Conservation (phyloP, 768 basidiomycete species). For the Psilocybe subaeruginosa region DNA sequence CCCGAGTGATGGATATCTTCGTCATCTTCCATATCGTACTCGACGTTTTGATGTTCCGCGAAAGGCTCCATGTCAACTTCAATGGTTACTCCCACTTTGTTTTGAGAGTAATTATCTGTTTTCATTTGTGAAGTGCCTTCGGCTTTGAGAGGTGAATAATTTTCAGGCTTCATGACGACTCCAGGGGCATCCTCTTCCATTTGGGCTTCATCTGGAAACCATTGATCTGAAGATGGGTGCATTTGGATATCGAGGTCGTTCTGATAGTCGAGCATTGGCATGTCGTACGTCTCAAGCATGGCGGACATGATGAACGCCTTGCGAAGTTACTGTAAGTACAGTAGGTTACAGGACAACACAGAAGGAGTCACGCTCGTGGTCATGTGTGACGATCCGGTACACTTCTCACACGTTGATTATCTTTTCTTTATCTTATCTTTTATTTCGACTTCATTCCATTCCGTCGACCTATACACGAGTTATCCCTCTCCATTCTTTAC, state of each 20-base stretch:
- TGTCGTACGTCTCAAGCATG: constrained; percentile 59
- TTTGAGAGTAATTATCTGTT: constrained; percentile 21
- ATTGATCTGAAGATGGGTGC: constrained; percentile 54
- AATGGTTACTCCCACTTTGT: constrained; percentile 42
- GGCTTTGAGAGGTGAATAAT: constrained; percentile 14
- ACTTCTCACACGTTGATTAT: too few relatives aligned
- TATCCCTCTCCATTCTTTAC: too few relatives aligned
- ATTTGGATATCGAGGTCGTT: constrained; percentile 64
- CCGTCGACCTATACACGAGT: too few relatives aligned
- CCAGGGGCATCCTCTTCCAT: constrained; percentile 59
- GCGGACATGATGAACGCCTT: constrained; percentile 30
- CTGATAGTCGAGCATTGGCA: constrained; percentile 66
- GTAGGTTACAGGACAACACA: background rate
- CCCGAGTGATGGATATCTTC: constrained; percentile 29
- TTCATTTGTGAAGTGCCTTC: constrained; percentile 16
- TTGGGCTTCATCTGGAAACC: constrained; percentile 53
- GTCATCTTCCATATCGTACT: constrained; percentile 62
- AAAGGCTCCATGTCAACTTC: constrained; percentile 73
- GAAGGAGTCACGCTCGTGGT: background rate
- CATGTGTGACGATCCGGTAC: too few relatives aligned
- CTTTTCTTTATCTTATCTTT: too few relatives aligned
- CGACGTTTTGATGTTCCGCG: constrained; percentile 43
- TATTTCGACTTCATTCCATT: too few relatives aligned
- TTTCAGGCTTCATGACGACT: constrained; percentile 21
- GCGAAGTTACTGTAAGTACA: background rate